Base-by-base conservation (phyloP, 2,329 filamentous ascomycete genomes). In the Aspergillus sp. region DNA sequence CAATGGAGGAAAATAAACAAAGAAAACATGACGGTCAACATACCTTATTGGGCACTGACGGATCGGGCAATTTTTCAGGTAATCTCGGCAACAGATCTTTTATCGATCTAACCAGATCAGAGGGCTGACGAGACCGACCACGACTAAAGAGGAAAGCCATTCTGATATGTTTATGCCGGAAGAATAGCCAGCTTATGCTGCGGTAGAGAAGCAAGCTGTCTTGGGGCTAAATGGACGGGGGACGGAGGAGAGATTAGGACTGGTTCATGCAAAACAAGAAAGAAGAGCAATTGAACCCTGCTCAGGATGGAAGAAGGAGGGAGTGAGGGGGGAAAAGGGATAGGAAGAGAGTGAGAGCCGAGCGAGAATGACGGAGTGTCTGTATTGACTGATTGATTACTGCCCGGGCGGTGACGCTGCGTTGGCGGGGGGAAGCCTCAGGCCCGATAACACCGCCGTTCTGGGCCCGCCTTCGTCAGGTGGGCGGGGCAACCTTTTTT, bases 61-160 rank as follows among this genome's bases (percentile, higher is more conserved):
- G 80, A 61, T 88, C 85, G 69, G 87, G 85, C 58, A 90, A 75
- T 71, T 82, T 86, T 56, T 88, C 85, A 69, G 87, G 85, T 59
- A 90, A 75, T 71, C 82, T 86, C 57, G 79, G 69, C 22, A 90
- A 79, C 57, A 88, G 79, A 60, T 90, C 87, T 69, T 87, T 89
- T 51, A 87, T 84, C 47, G 82, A 80, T 75, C 82, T 80, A 61
- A 84, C 81, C 73, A 90, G 78, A 73, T 91, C 85, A 65, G 83
- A 78, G 63, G 84, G 81, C 65, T 82, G 82, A 75, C 88, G 86
- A 68, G 85, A 82, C 66, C 83, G 84, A 68, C 82, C 84, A 62
- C 87, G 81, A 60, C 82, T 83, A 72, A 90, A 90, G 57, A 90
- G 79, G 77, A 90, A 91, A 50, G 88, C 86, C 88, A 91, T 91